Evolutionary conservation across 2,329 filamentous ascomycete species (phyloP).

Genomic region (Scorias spongiosa): DNA sequence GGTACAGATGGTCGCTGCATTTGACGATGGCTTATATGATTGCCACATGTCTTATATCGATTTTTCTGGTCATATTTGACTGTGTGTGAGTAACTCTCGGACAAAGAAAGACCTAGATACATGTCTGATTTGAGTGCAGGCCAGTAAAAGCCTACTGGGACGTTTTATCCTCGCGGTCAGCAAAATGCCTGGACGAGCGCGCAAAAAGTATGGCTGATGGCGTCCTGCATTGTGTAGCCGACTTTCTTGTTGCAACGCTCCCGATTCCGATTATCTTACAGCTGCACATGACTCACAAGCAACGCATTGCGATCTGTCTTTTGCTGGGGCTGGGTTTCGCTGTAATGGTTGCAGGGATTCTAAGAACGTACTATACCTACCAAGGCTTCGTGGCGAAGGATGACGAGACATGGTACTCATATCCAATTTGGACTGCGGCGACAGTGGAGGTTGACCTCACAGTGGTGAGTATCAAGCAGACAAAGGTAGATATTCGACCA

Average conservation of each 20-base stretch:
- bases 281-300: constrained; percentile 27
- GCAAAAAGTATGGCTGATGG: constrained; percentile 23
- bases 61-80: constrained; percentile 23
- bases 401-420: constrained; percentile 31
- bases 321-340: constrained; percentile 28
- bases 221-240: constrained; percentile 28
- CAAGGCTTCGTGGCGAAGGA: constrained; percentile 25
- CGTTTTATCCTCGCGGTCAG: constrained; percentile 16
- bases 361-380: constrained; percentile 31
- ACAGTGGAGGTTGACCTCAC: constrained; percentile 32
- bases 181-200: constrained; percentile 28
- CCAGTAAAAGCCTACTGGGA: constrained; percentile 29
- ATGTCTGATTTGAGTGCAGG: constrained; percentile 5
- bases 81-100: constrained; percentile 19
- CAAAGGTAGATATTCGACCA: background rate
- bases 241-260: constrained; percentile 26
- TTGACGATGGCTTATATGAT: constrained; percentile 23
- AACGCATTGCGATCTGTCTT: constrained; percentile 24
- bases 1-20: constrained; percentile 27
- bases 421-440: constrained; percentile 32
- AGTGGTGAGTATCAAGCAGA: constrained; percentile 21
- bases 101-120: background rate
- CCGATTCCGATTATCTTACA: constrained; percentile 29
- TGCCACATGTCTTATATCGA: constrained; percentile 23
- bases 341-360: constrained; percentile 26